Conservation (phyloP, 805 yeast genomes). For the Wickerhamiella allomyrinae region DNA sequence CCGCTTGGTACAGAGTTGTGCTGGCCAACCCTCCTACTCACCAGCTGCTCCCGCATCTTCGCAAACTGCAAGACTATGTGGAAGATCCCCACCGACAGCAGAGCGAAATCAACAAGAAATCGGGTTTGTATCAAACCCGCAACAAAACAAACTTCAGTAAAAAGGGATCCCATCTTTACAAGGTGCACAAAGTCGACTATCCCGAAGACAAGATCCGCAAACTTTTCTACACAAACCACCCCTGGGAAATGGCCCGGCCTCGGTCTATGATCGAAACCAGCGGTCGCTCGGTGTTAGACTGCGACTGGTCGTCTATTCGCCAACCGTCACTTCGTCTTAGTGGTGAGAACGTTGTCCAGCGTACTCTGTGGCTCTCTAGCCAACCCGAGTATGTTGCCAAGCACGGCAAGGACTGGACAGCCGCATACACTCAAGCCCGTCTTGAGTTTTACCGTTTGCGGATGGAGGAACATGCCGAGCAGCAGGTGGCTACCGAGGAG, state of each 20-base stretch:
- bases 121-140: slow-evolving; percentile 34
- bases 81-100: slow-evolving; percentile 10
- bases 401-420: slow-evolving; percentile 24
- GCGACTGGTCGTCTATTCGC: slow-evolving; percentile 67
- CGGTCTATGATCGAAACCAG: slow-evolving; percentile 65
- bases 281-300: slow-evolving; percentile 37
- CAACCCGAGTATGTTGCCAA: slow-evolving; percentile 18
- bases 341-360: slow-evolving; percentile 78
- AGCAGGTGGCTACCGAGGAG: slow-evolving; percentile 65
- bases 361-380: slow-evolving; percentile 44
- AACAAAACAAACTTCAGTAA: slow-evolving; percentile 23
- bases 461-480: slow-evolving; percentile 67
- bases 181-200: slow-evolving; percentile 40
- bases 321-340: slow-evolving; percentile 66
- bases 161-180: slow-evolving; percentile 28
- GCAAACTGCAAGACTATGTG: slow-evolving; percentile 16
- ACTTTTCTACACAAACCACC: slow-evolving; percentile 81
- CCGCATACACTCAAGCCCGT: slow-evolving; percentile 76
- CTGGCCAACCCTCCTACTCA: slow-evolving; percentile 68
- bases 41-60: slow-evolving; percentile 37
- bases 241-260: slow-evolving; percentile 95
- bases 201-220: slow-evolving; percentile 72
- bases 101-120: slow-evolving; percentile 6
- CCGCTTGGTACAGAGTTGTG: slow-evolving; percentile 82
- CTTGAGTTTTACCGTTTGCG: slow-evolving; percentile 78